Evolutionary conservation across 2,329 filamentous ascomycete species (phyloP).

Genomic region (Penicillium griseofulvum): DNA sequence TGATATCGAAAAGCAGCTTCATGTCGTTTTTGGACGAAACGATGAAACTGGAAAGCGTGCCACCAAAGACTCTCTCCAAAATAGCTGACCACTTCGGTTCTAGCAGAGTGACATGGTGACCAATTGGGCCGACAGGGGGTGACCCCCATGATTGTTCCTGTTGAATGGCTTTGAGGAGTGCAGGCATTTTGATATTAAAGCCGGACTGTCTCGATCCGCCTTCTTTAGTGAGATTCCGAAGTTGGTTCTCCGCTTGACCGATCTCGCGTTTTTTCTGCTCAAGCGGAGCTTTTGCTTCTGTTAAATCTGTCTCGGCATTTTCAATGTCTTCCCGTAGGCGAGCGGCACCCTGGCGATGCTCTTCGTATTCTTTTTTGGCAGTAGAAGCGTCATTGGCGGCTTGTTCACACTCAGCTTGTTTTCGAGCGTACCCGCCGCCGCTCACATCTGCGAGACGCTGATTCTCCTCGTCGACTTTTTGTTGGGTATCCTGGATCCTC

Average conservation of each 20-base stretch:
- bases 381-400: constrained; percentile 53
- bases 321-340: constrained; percentile 38
- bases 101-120: constrained; percentile 69
- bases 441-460: constrained; percentile 64
- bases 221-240: constrained; percentile 55
- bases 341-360: constrained; percentile 39
- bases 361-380: constrained; percentile 44
- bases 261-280: constrained; percentile 56
- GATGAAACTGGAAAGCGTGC: constrained; percentile 70
- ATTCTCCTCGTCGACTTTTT: constrained; percentile 49
- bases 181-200: constrained; percentile 62
- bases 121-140: constrained; percentile 80
- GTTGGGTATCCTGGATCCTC: constrained; percentile 42
- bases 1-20: constrained; percentile 62
- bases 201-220: constrained; percentile 60
- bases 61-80: constrained; percentile 74
- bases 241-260: constrained; percentile 49
- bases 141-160: constrained; percentile 66
- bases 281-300: constrained; percentile 24
- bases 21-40: constrained; percentile 77
- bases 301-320: constrained; percentile 34
- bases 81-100: constrained; percentile 81
- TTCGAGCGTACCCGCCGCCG: constrained; percentile 66
- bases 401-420: constrained; percentile 58
- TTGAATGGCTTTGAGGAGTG: constrained; percentile 66